Evolutionary conservation across 2,329 filamentous ascomycete species (phyloP).

Genomic region (Aspergillus transmontanensis): DNA sequence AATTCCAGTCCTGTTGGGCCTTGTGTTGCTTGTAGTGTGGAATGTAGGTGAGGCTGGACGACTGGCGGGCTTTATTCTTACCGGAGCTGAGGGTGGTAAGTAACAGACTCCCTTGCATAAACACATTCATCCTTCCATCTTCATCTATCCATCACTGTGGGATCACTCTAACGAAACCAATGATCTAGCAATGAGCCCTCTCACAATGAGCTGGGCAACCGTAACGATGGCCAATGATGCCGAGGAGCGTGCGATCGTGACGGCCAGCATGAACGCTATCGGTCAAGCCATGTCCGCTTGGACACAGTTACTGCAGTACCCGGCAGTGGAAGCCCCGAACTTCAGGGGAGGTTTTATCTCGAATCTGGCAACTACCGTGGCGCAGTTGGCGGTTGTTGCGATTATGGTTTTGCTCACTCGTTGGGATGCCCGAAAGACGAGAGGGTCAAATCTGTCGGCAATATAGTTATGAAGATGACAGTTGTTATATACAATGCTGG

Average conservation of each 20-base stretch:
- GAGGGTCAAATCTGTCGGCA: not conserved
- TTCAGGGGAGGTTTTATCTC: slow-evolving; percentile 23
- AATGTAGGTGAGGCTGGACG: not conserved
- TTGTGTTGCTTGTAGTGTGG: not conserved
- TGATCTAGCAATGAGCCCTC: slow-evolving; percentile 25
- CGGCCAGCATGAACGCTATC: slow-evolving; percentile 49
- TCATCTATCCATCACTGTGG: not conserved
- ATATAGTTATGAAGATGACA: not conserved
- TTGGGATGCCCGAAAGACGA: not conserved
- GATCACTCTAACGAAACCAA: not conserved
- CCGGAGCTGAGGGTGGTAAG: not conserved
- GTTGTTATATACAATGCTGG: too few species aligned
- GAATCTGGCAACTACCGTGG: not conserved
- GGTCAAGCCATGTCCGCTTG: slow-evolving; percentile 47
- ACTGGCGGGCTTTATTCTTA: not conserved
- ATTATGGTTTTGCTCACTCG: not conserved
- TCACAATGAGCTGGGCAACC: slow-evolving; percentile 47
- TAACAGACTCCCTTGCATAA: not conserved
- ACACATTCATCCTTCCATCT: not conserved
- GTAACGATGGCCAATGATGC: slow-evolving; percentile 42
- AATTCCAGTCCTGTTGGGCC: not conserved
- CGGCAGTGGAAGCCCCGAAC: slow-evolving; percentile 38
- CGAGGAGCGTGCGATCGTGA: slow-evolving; percentile 47
- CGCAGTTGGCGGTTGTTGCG: not conserved
- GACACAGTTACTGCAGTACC: slow-evolving; percentile 44